These are phyloP conservation scores for Emericellopsis cladophorae DNA, from an alignment of 2,329 filamentous ascomycete species.

Conservation along the genomic window DNA sequence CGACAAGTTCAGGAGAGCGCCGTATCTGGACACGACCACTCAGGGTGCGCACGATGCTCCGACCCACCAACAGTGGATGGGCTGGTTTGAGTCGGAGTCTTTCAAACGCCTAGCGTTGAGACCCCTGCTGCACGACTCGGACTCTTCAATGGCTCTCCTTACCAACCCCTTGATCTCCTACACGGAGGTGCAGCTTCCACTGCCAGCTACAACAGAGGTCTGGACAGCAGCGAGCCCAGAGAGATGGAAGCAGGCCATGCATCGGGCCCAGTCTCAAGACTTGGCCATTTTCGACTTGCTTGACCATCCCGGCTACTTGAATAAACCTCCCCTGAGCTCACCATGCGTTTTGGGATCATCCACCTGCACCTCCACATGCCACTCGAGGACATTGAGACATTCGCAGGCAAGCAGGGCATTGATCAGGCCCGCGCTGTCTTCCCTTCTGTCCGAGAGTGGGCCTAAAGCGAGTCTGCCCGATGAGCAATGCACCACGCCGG, in stretches of 20 bases:
- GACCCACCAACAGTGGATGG: slow-evolving; percentile 11
- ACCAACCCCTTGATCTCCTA: slow-evolving; percentile 16
- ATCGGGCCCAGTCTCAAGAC: not conserved
- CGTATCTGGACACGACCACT: slow-evolving; percentile 6
- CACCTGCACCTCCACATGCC: slow-evolving; percentile 24
- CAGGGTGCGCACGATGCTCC: slow-evolving; percentile 1
- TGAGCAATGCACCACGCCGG: slow-evolving; percentile 14
- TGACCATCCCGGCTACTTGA: slow-evolving; percentile 5
- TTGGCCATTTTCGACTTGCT: slow-evolving; percentile 8
- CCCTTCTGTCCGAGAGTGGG: slow-evolving; percentile 21
- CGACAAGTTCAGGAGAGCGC: slow-evolving; percentile 14
- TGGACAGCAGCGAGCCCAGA: slow-evolving; percentile 13
- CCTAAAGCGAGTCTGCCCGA: slow-evolving; percentile 18
- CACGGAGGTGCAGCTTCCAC: slow-evolving; percentile 13
- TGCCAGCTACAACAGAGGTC: slow-evolving; percentile 9
- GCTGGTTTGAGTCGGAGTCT: slow-evolving; percentile 15
- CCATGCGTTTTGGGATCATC: slow-evolving; percentile 17
- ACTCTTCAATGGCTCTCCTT: slow-evolving; percentile 14
- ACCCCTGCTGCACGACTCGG: slow-evolving; percentile 15
- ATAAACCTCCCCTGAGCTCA: slow-evolving; percentile 10
- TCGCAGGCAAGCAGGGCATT: slow-evolving; percentile 27
- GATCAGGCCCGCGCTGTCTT: slow-evolving; percentile 21
- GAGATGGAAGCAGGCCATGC: slow-evolving; percentile 10
- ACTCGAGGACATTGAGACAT: slow-evolving; percentile 26
- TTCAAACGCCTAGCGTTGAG: slow-evolving; percentile 16